These are phyloP conservation scores for Eutrema japonicum DNA, from an alignment of 345 rosid species.

Conservation along the genomic window DNA sequence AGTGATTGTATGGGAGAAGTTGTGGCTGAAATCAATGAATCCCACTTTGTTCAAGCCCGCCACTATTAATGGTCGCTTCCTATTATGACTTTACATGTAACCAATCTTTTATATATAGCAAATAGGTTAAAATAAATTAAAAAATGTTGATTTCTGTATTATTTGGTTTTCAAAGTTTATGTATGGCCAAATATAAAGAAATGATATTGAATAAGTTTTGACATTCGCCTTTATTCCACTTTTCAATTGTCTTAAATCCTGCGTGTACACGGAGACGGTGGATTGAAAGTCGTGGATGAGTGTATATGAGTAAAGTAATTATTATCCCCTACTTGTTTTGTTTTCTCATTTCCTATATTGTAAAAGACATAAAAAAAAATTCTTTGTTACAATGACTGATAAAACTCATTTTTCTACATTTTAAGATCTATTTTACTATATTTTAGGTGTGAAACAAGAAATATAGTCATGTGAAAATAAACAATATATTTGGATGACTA, in stretches of 20 bases:
- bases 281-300: too few species aligned
- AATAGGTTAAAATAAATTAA: background rate
- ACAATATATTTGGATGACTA: too few species aligned
- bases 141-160: background rate
- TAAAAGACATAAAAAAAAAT: too few species aligned
- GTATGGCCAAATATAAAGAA: background rate
- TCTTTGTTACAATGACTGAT: too few species aligned
- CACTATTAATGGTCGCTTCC: background rate
- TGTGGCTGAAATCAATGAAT: constrained; percentile 43
- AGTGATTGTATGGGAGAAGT: constrained; percentile 53
- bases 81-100: background rate
- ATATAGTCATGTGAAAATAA: too few species aligned
- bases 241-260: too few species aligned
- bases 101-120: background rate
- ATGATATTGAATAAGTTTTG: background rate
- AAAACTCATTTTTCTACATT: too few species aligned
- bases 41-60: constrained; percentile 49
- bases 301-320: too few species aligned
- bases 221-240: rapidly evolving
- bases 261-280: rapidly evolving
- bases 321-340: too few species aligned
- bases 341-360: too few species aligned
- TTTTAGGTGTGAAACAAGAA: too few species aligned
- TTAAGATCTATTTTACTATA: too few species aligned
- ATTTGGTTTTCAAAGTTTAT: background rate